phyloP scores from a whole-genome alignment of 139 green algal species.

The Chlamydomonas applanata region DNA sequence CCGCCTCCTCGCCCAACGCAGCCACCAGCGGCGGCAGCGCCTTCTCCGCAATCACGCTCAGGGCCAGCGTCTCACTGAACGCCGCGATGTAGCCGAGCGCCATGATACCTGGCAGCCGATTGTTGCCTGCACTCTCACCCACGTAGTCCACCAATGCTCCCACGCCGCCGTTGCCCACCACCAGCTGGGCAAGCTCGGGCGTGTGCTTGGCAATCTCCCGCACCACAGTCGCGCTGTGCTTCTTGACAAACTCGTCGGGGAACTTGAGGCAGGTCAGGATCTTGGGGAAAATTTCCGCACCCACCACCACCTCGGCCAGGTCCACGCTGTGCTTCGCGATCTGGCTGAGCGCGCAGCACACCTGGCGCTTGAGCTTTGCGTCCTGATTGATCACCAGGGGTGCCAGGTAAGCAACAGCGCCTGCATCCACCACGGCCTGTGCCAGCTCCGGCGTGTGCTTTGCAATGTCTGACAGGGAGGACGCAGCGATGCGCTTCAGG shows the following conservation, averaged over 20 bases:
- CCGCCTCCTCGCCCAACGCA: slow-evolving; percentile 67
- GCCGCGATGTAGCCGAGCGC: slow-evolving; percentile 84
- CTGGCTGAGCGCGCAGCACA: slow-evolving; percentile 77
- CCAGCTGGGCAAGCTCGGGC: slow-evolving; percentile 85
- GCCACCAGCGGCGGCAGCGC: slow-evolving; percentile 65
- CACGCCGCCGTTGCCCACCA: slow-evolving; percentile 81
- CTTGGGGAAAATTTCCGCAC: slow-evolving; percentile 87
- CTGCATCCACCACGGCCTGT: slow-evolving; percentile 83
- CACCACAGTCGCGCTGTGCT: slow-evolving; percentile 75
- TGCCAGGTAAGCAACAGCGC: slow-evolving; percentile 77
- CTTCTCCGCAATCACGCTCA: slow-evolving; percentile 80
- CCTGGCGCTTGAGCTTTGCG: slow-evolving; percentile 86
- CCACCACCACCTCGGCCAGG: slow-evolving; percentile 88
- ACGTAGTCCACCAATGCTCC: slow-evolving; percentile 84
- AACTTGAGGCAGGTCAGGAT: slow-evolving; percentile 88
- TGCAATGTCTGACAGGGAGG: slow-evolving; percentile 77
- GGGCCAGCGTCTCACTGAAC: slow-evolving; percentile 84
- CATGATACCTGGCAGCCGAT: slow-evolving; percentile 80
- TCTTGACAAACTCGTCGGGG: slow-evolving; percentile 79
- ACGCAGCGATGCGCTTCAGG: slow-evolving; percentile 83
- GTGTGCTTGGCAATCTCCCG: slow-evolving; percentile 86
- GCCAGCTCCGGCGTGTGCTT: slow-evolving; percentile 88
- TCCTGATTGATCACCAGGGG: slow-evolving; percentile 80
- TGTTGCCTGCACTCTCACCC: slow-evolving; percentile 48
- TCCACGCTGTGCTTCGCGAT: slow-evolving; percentile 88